Conservation (phyloP, 495 filamentous ascomycete species). For the Aspergillus diversus region DNA sequence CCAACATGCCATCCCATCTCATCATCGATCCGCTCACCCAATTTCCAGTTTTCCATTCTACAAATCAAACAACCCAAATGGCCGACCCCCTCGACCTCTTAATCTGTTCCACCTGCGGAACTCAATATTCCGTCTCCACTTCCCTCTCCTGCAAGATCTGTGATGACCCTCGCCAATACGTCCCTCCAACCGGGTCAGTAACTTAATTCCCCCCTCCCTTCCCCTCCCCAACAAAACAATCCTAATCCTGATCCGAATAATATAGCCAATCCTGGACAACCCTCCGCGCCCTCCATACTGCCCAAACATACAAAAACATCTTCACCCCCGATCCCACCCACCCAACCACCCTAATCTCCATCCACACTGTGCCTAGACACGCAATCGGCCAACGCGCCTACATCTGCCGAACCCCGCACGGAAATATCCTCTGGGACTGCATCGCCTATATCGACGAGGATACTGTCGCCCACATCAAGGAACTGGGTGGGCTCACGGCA, state of each 20-base stretch:
- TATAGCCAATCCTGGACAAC: constrained; percentile 35
- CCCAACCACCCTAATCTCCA: constrained; percentile 21
- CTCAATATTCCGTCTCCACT: constrained; percentile 61
- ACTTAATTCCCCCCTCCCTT: not conserved
- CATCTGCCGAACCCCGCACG: constrained; percentile 58
- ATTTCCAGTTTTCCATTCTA: too few species aligned
- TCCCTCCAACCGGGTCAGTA: constrained; percentile 55
- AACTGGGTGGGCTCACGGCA: constrained; percentile 63
- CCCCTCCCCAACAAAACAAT: not conserved
- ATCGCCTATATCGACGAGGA: constrained; percentile 64
- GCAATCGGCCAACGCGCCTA: constrained; percentile 76
- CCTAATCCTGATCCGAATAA: not conserved
- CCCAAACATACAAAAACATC: constrained; percentile 28
- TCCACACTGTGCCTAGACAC: constrained; percentile 40
- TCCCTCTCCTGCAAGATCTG: constrained; percentile 69
- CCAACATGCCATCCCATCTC: not conserved
- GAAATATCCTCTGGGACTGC: constrained; percentile 78
- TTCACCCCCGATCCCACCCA: constrained; percentile 24
- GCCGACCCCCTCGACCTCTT: constrained; percentile 46
- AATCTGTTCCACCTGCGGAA: constrained; percentile 72
- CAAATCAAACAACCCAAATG: constrained; percentile 8
- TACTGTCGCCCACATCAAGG: constrained; percentile 53
- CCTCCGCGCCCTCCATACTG: constrained; percentile 24
- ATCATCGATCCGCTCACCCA: not conserved
- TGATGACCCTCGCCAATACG: constrained; percentile 74